phyloP scores from a whole-genome alignment of 306 rosid species.

The Trifolium repens region DNA sequence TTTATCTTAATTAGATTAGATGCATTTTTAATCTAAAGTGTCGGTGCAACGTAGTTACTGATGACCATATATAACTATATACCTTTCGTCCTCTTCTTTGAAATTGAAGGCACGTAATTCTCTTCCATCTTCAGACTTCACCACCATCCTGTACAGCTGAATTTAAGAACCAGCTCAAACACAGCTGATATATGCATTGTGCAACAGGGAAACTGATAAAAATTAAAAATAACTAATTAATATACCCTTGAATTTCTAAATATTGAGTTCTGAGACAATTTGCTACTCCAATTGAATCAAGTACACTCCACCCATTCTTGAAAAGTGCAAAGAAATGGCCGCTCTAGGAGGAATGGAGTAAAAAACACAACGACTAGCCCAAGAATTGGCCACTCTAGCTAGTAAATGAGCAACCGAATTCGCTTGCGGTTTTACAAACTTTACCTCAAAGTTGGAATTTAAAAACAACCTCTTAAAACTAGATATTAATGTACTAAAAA shows the following conservation, averaged over 20 bases:
- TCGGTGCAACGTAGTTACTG: neutral
- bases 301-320: conserved; percentile 88
- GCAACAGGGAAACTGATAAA: neutral
- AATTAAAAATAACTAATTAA: neutral
- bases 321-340: conserved; percentile 45
- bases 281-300: conserved; percentile 91
- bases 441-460: too few species aligned
- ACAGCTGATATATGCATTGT: conserved; percentile 38
- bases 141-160: conserved; percentile 89
- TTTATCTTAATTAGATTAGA: too few species aligned
- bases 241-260: conserved; percentile 82
- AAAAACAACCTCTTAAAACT: too few species aligned
- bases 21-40: neutral
- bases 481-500: too few species aligned
- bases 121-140: conserved; percentile 77
- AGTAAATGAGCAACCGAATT: too few species aligned
- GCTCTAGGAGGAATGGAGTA: too few species aligned
- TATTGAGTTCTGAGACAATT: conserved; percentile 72
- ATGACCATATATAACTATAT: neutral
- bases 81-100: conserved; percentile 86
- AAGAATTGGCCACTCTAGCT: too few species aligned
- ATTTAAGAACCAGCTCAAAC: conserved; percentile 55
- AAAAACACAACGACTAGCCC: too few species aligned
- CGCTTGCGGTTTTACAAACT: too few species aligned
- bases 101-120: conserved; percentile 79